Evolutionary conservation across 2,329 filamentous ascomycete species (phyloP).

Genomic region (Fusarium neocosmosporiellum): DNA sequence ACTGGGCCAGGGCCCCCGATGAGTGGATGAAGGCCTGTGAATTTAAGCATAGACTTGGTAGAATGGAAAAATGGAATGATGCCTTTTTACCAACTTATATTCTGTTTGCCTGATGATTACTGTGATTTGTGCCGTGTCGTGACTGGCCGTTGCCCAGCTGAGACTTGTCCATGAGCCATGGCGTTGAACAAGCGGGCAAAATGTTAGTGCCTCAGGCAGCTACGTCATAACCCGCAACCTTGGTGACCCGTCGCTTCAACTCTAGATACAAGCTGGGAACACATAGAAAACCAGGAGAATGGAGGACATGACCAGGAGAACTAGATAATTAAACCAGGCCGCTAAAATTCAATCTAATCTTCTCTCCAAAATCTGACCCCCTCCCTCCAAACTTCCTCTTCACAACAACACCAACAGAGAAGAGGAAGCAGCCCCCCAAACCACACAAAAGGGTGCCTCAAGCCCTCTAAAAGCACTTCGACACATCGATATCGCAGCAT

Average conservation of each 20-base stretch:
- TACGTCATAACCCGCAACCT: background rate
- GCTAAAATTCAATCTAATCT: background rate
- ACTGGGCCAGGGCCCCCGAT: constrained; percentile 37
- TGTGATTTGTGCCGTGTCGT: background rate
- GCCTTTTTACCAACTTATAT: constrained; percentile 38
- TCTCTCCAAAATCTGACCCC: background rate
- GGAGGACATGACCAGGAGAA: background rate
- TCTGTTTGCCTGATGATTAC: background rate
- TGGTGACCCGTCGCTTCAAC: background rate
- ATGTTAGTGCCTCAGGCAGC: background rate
- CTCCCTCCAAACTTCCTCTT: background rate
- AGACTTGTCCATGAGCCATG: background rate
- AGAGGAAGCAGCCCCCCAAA: background rate
- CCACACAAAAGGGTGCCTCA: background rate
- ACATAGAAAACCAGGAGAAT: background rate
- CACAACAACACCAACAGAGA: background rate
- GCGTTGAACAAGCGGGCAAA: background rate
- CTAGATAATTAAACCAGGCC: background rate
- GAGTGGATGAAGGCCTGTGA: constrained; percentile 44
- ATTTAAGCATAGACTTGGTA: constrained; percentile 53
- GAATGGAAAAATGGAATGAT: constrained; percentile 50
- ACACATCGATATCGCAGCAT: background rate
- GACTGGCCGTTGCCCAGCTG: background rate
- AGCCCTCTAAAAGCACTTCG: background rate
- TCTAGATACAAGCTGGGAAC: background rate